phyloP scores from a whole-genome alignment of 2,329 filamentous ascomycete genomes.

The Xylariaceae sp. region DNA sequence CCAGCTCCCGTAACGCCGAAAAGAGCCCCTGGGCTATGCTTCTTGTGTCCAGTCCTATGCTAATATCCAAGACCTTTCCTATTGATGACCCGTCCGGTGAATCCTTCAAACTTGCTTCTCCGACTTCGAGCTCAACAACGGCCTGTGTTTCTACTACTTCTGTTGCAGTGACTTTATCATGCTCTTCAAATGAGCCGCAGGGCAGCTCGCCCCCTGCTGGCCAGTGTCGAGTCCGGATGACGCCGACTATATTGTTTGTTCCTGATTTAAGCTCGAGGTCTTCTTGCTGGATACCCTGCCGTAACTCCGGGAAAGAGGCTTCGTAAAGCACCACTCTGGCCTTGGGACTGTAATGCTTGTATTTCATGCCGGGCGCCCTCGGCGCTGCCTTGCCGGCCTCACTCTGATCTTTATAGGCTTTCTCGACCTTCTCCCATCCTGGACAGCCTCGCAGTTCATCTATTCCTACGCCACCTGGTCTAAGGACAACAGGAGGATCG shows the following conservation, averaged over 20 bases:
- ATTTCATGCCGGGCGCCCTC: slow-evolving; percentile 95
- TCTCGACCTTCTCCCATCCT: slow-evolving; percentile 76
- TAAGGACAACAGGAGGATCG: slow-evolving; percentile 72
- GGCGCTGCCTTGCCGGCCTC: slow-evolving; percentile 64
- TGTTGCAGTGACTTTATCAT: slow-evolving; percentile 24
- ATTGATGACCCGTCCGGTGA: slow-evolving; percentile 27
- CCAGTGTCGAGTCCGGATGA: slow-evolving; percentile 57
- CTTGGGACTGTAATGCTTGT: slow-evolving; percentile 93
- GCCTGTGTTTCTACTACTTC: slow-evolving; percentile 17
- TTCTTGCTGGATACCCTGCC: slow-evolving; percentile 33
- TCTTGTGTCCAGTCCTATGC: slow-evolving; percentile 65
- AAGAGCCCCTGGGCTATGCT: slow-evolving; percentile 85
- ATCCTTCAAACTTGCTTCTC: slow-evolving; percentile 37
- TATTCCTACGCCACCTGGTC: slow-evolving; percentile 83
- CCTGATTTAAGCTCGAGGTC: slow-evolving; percentile 29
- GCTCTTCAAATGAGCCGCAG: slow-evolving; percentile 29
- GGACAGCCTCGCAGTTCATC: slow-evolving; percentile 69
- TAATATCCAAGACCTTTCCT: slow-evolving; percentile 61
- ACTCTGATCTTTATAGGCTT: slow-evolving; percentile 74
- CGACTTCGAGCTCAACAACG: slow-evolving; percentile 35
- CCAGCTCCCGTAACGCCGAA: slow-evolving; percentile 78
- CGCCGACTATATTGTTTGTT: slow-evolving; percentile 36
- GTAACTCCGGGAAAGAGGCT: slow-evolving; percentile 36
- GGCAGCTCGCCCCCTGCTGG: slow-evolving; percentile 39
- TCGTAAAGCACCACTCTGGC: slow-evolving; percentile 84